Base-by-base conservation (phyloP, 2,329 filamentous ascomycete genomes). In the Hypoxylon sp. region DNA sequence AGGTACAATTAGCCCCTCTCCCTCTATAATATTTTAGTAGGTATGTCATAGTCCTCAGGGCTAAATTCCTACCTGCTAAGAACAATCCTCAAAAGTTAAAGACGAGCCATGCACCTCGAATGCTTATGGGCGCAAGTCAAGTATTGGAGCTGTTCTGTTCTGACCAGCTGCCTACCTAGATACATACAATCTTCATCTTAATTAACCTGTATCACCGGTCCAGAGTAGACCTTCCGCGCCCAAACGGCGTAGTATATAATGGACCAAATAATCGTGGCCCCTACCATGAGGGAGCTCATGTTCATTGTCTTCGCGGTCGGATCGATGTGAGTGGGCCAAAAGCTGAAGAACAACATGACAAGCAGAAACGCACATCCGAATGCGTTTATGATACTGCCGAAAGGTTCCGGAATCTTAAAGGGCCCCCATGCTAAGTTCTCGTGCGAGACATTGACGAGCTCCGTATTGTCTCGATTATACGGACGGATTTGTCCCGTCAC, bases 401-500 rank as follows among this genome's bases (percentile, higher is more conserved):
- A 11, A 15, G 39, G 22, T 5, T 54, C 65, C 3, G 55, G 65
- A 20, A 68, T 46, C 11, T 44, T 24, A 24, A 28, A 46, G 0
- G 65, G 65, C 5, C 65, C 65, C 65, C 65, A 68, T 5, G 47
- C 22, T 5, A 68, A 30, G 28, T 19, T 60, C 3, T 57, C 32
- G 10, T 59, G 55, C 6, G 51, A 58, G 7, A 58, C 56, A 19
- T 59, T 61, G 2, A 30, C 53, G 3, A 58, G 30, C 11, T 59
- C 39, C 2, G 46, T 43, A 39, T 49, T 22, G 3, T 48, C 51
- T 17, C 30, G 7, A 10, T 59, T 53, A 28, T 60, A 62, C 5
- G 61, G 62, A 6, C 24, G 58, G 20, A 79, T 75, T 32, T 73
- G 75, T 6, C 57, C 63, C 6, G 55, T 49, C 26, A 76, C 62